Evolutionary conservation across 1,284 basidiomycete genomes (phyloP), one percentile per base, ranked within the genome.

Genomic region (Cerioporus squamosus): DNA sequence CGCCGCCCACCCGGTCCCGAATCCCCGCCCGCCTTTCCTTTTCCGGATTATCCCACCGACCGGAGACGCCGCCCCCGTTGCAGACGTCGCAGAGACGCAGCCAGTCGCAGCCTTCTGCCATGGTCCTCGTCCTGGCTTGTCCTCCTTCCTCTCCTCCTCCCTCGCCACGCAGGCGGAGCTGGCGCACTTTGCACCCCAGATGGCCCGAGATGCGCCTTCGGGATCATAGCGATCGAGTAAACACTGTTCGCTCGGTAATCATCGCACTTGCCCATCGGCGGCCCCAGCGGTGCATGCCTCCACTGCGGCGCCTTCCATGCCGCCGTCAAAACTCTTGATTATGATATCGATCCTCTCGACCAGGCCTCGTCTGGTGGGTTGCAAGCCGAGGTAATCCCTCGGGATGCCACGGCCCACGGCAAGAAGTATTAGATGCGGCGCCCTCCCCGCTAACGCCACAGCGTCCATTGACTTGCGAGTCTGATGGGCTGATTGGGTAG

Each of bases 401-500:
- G 60, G 62, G 53, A 42, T 53, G 53, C 51, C 59, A 63, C 55
- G 62, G 59, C 55, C 51, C 59, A 63, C 55, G 62, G 59, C 55
- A 58, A 59, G 59, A 43, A 64, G 59, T 38, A 36, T 53, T 47
- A 54, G 56, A 59, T 57, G 53, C 59, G 47, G 36, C 57, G 43
- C 54, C 59, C 45, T 44, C 62, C 63, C 57, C 60, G 55, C 58
- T 64, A 64, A 61, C 63, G 60, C 63, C 62, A 59, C 62, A 60
- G 55, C 54, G 56, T 26, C 49, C 62, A 57, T 59, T 49, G 55
- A 53, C 61, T 57, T 59, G 58, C 49, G 63, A 56, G 60, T 62
- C 55, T 64, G 63, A 64, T 64, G 60, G 62, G 60, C 52, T 64
- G 60, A 64, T 64, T 64, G 57, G 63, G 59, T 61, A 62, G 26